Base-by-base conservation (phyloP, 1,284 basidiomycete genomes). In the Sporisorium sorghi region DNA sequence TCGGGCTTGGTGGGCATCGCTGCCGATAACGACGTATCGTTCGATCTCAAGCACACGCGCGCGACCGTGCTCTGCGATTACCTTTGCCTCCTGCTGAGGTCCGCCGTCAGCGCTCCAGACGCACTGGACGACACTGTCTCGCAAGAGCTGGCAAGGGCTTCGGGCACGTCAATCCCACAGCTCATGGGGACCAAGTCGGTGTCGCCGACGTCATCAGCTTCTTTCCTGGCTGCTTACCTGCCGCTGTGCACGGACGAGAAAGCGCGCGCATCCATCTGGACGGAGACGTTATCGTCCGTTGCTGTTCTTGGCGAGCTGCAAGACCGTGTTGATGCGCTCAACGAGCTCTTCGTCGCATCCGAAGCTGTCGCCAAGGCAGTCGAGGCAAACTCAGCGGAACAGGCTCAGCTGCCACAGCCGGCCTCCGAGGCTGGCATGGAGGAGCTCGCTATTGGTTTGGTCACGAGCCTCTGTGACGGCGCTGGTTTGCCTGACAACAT, bases 321-420 rank as follows among this genome's bases (percentile, higher is more conserved):
- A 17, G 73, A 71, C 23, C 73, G 64, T n/a, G 65, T 59, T 14
- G 65, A 76, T 30, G 69, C 67, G 2, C 58, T 79, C 28, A 47
- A 58, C 11, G 74, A 67, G 39, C 63, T 78, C 3, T 33, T 78
- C 10, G 53, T 33, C 3, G 68, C 76, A 5, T 62, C 70, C 3
- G 60, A 58, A 15, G 55, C 68, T 10, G 46, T 68, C 11, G 19
- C 52, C 14, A 58, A 57, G 42, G 32, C 48, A 17, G 32, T 40
- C 17, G 54, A n/a, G 9, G 48, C 40, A 3, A 26, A 28, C 43
- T 24, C 44, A 14, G 49, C 30, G 3, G 10, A 28, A 28, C 26
- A 51, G 17, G 15, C 35, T 2, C 50, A 39, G 9, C 47, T 73
- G 26, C 71, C 65, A 10, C 44, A 53, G 6, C 71, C 71, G 30